Evolutionary conservation across 129 eudicot genomes (phyloP), one percentile per base, ranked within the genome.

Genomic region (Centaurea solstitialis): DNA sequence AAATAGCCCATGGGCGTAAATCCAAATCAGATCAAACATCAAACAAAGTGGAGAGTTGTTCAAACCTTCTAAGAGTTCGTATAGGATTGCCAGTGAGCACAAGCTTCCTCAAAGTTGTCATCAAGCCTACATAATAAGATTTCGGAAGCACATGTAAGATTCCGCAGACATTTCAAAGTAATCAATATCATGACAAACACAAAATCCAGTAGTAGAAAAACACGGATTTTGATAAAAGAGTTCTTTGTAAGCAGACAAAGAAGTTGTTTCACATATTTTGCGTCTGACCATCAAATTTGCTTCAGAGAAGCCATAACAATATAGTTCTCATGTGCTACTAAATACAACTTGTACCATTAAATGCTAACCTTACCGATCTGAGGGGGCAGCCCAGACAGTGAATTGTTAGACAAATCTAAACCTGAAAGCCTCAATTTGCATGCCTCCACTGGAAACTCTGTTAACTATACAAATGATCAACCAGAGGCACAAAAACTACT

Each of bases 41-140:
- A 43, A 66, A 62, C n/a, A 59, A 39, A 43, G 12, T 47, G 7
- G 26, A 76, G 28, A 78, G 45, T 4, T 30, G 64, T 65, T 73
- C 81, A 85, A 76, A 95, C 99, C 99, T 95, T 87, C 99, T 82
- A 67, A 95, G 93, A 72, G 99, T 87, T 40, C 99, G 88, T 79
- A 95, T 68, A 61, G 99, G 98, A 86, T 95, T 95, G 57, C 99
- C 99, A 64, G 82, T 77, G 70, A 95, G 98, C 79, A 95, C 81
- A 83, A 95, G 98, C 77, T 79, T 95, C 87, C 99, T 90, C 89
- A 95, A 86, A 76, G 92, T 89, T 39, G 98, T 93, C 99, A 93
- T 91, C 83, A 82, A 78, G 70, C 99, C 99, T 95, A 76, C 21
- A 75, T 45, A 61, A 78, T 76, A 57, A 83, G 22, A 50, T 47